Percentiles rank a stretch among this genome's conserved stretches.
Evolutionary conservation across 2,329 filamentous ascomycete genomes (phyloP).

Genomic region (Beauveria sp.): DNA sequence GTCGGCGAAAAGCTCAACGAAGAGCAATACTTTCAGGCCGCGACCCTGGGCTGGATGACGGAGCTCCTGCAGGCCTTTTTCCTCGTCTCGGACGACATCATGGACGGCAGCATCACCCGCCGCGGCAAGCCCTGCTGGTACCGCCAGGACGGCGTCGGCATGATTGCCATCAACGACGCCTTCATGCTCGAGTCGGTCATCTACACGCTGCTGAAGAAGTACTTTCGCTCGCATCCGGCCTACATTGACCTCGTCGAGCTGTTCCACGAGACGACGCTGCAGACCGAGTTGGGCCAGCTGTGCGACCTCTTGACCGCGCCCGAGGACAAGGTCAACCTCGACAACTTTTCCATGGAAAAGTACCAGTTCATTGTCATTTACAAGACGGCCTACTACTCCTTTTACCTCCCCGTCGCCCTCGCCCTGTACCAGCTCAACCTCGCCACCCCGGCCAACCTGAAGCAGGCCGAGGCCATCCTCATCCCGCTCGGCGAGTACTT

Average conservation of each 20-base stretch:
- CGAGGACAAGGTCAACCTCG: constrained; percentile 84
- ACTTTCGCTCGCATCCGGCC: constrained; percentile 78
- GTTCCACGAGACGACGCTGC: constrained; percentile 89
- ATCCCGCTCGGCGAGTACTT: constrained; percentile 99
- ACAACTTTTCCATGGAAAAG: constrained; percentile 93
- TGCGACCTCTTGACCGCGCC: constrained; percentile 94
- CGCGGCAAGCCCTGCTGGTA: constrained; percentile 97
- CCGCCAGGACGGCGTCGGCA: constrained; percentile 77
- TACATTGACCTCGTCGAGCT: constrained; percentile 92
- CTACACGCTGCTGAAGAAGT: constrained; percentile 86
- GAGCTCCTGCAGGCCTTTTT: constrained; percentile 99
- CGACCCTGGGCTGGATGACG: constrained; percentile 91
- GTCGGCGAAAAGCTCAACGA: constrained; percentile 62
- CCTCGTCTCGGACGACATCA: constrained; percentile 96
- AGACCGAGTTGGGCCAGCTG: constrained; percentile 92
- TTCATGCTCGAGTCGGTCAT: constrained; percentile 92
- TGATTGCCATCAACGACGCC: constrained; percentile 96
- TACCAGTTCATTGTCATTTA: constrained; percentile 98
- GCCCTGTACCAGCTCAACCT: constrained; percentile 79
- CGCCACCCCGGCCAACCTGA: constrained; percentile 81
- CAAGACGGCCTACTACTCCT: constrained; percentile 99
- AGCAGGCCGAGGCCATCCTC: constrained; percentile 82
- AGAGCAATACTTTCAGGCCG: constrained; percentile 81
- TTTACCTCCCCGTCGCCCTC: constrained; percentile 93
- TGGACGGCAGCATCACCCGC: constrained; percentile 93